Conservation (phyloP, 2,329 filamentous ascomycete species). For the Penicillium capsulatum region DNA sequence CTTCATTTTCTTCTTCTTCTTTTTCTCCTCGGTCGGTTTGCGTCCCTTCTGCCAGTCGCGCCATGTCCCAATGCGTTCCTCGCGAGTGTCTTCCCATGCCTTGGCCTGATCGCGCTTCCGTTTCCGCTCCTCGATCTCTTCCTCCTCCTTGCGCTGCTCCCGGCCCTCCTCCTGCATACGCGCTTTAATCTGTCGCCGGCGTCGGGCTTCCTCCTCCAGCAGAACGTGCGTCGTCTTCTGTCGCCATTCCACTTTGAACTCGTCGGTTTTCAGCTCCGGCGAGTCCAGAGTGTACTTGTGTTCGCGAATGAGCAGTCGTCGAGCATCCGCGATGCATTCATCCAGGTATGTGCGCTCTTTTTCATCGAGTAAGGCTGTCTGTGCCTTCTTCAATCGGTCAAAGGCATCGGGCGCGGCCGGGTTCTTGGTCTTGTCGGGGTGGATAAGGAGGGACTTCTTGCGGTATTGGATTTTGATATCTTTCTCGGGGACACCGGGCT, state of each 20-base stretch:
- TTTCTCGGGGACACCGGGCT: slow-evolving; percentile 89
- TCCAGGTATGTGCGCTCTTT: slow-evolving; percentile 83
- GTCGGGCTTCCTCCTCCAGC: slow-evolving; percentile 84
- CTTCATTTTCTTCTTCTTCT: slow-evolving; percentile 60
- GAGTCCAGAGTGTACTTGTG: slow-evolving; percentile 89
- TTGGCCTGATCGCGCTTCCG: slow-evolving; percentile 87
- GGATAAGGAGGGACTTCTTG: slow-evolving; percentile 97
- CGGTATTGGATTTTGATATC: slow-evolving; percentile 95
- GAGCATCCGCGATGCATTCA: slow-evolving; percentile 92
- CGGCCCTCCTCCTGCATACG: slow-evolving; percentile 96
- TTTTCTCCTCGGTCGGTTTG: slow-evolving; percentile 50
- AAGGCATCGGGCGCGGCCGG: slow-evolving; percentile 89
- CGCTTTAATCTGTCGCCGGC: slow-evolving; percentile 80
- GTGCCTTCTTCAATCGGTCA: slow-evolving; percentile 91
- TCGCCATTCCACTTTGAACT: slow-evolving; percentile 81
- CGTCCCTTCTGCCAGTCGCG: slow-evolving; percentile 75
- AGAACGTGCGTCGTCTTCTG: slow-evolving; percentile 86
- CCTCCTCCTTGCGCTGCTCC: slow-evolving; percentile 78
- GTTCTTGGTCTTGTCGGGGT: slow-evolving; percentile 96
- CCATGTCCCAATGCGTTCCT: slow-evolving; percentile 91
- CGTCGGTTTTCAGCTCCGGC: slow-evolving; percentile 72
- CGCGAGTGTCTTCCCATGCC: slow-evolving; percentile 90
- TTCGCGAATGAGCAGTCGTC: slow-evolving; percentile 90
- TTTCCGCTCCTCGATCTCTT: slow-evolving; percentile 75
- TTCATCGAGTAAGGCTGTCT: slow-evolving; percentile 87